Evolutionary conservation across 164 flowering plant genomes (phyloP).

Genomic region (Macadamia integrifolia): DNA sequence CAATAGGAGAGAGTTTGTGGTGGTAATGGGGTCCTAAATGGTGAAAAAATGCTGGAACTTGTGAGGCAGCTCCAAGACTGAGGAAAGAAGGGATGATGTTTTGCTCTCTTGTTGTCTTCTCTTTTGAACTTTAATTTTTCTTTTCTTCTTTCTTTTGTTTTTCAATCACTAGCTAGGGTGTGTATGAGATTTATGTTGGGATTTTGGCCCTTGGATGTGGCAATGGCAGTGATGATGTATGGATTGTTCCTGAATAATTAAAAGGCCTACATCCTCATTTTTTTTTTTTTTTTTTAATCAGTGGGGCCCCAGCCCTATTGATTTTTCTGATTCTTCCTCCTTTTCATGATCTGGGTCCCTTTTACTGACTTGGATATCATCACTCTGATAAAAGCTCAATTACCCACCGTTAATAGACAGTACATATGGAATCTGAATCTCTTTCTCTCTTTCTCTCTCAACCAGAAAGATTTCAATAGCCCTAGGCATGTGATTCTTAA

Average conservation of each 20-base stretch:
- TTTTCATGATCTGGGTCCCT: neutral
- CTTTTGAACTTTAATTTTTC: neutral
- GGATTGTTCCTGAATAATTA: neutral
- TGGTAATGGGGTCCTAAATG: conserved; percentile 2
- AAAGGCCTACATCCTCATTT: neutral
- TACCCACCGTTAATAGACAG: neutral
- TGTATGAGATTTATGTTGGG: neutral
- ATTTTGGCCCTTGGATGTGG: no score
- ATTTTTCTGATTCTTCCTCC: neutral
- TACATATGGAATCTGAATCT: no score
- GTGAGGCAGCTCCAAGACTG: neutral
- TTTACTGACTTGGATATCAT: neutral
- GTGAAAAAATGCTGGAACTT: neutral
- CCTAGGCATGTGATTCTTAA: no score
- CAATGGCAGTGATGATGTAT: neutral
- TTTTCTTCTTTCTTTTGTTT: neutral
- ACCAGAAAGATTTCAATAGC: no score
- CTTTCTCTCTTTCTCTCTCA: neutral
- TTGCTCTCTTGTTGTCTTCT: neutral
- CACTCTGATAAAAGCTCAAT: neutral
- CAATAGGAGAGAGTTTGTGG: neutral
- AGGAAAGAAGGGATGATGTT: neutral
- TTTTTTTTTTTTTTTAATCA: neutral
- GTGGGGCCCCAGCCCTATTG: neutral
- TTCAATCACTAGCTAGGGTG: neutral